Conservation (phyloP, 208 protist species). For the Acanthamoeba triangularis region DNA sequence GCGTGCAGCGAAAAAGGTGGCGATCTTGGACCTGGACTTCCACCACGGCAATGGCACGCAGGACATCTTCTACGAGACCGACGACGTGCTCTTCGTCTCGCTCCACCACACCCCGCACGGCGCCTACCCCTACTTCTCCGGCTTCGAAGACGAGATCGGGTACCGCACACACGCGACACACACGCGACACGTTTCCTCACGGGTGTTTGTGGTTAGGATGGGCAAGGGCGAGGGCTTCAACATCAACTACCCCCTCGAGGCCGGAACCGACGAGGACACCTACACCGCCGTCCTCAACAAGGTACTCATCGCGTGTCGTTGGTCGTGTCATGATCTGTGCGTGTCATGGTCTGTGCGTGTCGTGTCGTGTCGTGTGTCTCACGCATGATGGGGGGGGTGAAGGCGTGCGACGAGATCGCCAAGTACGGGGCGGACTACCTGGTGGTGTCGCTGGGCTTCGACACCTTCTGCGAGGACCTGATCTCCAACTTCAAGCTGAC, state of each 20-base stretch:
- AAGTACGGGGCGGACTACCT: slow-evolving; percentile 75
- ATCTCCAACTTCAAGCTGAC: slow-evolving; percentile 64
- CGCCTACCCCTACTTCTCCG: slow-evolving; percentile 73
- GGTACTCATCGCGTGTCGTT: not conserved
- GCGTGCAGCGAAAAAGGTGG: slow-evolving; percentile 72
- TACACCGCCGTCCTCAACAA: slow-evolving; percentile 53
- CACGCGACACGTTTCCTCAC: too few relatives aligned
- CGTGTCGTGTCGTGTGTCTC: not conserved
- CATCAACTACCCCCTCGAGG: slow-evolving; percentile 82
- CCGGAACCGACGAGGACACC: slow-evolving; percentile 72
- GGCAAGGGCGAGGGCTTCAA: slow-evolving; percentile 81
- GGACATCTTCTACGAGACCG: slow-evolving; percentile 83
- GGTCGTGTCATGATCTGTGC: not conserved
- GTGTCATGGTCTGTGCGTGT: not conserved
- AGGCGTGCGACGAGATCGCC: slow-evolving; percentile 24
- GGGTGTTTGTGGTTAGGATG: not conserved
- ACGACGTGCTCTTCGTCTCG: slow-evolving; percentile 80
- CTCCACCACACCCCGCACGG: slow-evolving; percentile 81
- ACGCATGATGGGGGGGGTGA: not conserved
- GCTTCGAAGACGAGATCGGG: slow-evolving; percentile 67
- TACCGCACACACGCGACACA: not conserved
- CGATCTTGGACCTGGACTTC: slow-evolving; percentile 85
- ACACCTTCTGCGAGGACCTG: slow-evolving; percentile 69
- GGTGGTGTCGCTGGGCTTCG: slow-evolving; percentile 78
- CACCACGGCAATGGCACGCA: slow-evolving; percentile 86